These are phyloP conservation scores for Taphrina flavorubra DNA, from an alignment of 1,139 yeast species.

Conservation along the genomic window DNA sequence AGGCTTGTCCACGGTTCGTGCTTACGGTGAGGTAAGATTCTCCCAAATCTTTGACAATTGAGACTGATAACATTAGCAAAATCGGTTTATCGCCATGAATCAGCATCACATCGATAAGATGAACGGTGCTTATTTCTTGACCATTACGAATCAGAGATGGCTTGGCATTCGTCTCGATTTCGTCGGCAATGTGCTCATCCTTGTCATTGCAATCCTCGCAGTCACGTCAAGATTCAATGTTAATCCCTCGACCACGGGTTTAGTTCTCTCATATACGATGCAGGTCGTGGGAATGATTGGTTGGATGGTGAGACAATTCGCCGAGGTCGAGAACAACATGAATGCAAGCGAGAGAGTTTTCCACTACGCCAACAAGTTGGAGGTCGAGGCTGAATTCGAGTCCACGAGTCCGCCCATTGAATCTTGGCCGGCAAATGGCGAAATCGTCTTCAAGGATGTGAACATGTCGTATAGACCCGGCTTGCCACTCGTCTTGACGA, in stretches of 20 bases:
- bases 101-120: slow-evolving; percentile 62
- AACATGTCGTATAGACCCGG: slow-evolving; percentile 74
- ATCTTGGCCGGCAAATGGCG: slow-evolving; percentile 69
- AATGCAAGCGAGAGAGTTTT: slow-evolving; percentile 82
- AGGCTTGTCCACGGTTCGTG: slow-evolving; percentile 74
- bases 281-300: slow-evolving; percentile 46
- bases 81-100: slow-evolving; percentile 60
- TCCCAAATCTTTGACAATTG: not conserved
- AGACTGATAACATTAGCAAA: slow-evolving; percentile 44
- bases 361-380: slow-evolving; percentile 71
- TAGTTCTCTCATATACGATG: slow-evolving; percentile 62
- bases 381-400: slow-evolving; percentile 65
- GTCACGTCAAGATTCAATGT: slow-evolving; percentile 67
- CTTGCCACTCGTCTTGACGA: slow-evolving; percentile 72
- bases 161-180: slow-evolving; percentile 67
- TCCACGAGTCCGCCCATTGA: slow-evolving; percentile 60
- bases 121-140: slow-evolving; percentile 73
- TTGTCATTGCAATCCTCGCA: slow-evolving; percentile 64
- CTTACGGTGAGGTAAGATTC: slow-evolving; percentile 55
- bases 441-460: slow-evolving; percentile 63
- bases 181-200: slow-evolving; percentile 57
- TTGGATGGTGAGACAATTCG: slow-evolving; percentile 57
- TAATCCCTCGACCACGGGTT: slow-evolving; percentile 71
- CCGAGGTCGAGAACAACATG: slow-evolving; percentile 81
- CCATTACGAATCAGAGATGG: slow-evolving; percentile 80